Percentiles rank a stretch among this genome's conserved stretches.
These are phyloP conservation scores for Leptodontidium sp. DNA, from an alignment of 2,329 filamentous ascomycete species.

Conservation along the genomic window DNA sequence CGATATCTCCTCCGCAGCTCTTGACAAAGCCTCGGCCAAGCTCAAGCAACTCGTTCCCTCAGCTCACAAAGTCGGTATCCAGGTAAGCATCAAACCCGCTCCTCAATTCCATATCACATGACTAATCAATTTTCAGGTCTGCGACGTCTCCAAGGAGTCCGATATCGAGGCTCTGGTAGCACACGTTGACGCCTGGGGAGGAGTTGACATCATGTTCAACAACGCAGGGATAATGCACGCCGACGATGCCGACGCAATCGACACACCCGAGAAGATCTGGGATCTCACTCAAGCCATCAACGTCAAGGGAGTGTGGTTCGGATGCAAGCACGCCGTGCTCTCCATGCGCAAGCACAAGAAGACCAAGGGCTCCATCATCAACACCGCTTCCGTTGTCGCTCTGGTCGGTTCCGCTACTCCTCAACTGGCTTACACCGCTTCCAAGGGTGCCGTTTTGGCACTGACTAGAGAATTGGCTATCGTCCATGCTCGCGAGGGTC, in stretches of 20 bases:
- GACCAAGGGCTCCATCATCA: conserved; percentile 73
- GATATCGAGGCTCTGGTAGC: conserved; percentile 69
- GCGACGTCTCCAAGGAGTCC: conserved; percentile 75
- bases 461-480: conserved; percentile 79
- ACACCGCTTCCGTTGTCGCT: conserved; percentile 77
- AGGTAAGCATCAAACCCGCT: conserved; percentile 31
- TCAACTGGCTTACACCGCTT: conserved; percentile 78
- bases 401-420: conserved; percentile 77
- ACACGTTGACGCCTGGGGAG: conserved; percentile 72
- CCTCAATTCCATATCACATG: background rate
- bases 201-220: conserved; percentile 80
- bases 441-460: conserved; percentile 78
- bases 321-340: conserved; percentile 75
- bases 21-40: conserved; percentile 68
- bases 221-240: conserved; percentile 83
- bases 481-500: conserved; percentile 77
- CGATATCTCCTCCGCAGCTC: conserved; percentile 71
- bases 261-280: conserved; percentile 79
- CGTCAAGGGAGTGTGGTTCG: conserved; percentile 82
- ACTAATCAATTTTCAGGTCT: conserved; percentile 47
- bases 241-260: conserved; percentile 68
- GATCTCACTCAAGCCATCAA: conserved; percentile 79
- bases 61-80: conserved; percentile 58
- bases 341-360: conserved; percentile 73
- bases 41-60: conserved; percentile 65